Base-by-base conservation (phyloP, 257 asterid species). In the Gentiana straminea region DNA sequence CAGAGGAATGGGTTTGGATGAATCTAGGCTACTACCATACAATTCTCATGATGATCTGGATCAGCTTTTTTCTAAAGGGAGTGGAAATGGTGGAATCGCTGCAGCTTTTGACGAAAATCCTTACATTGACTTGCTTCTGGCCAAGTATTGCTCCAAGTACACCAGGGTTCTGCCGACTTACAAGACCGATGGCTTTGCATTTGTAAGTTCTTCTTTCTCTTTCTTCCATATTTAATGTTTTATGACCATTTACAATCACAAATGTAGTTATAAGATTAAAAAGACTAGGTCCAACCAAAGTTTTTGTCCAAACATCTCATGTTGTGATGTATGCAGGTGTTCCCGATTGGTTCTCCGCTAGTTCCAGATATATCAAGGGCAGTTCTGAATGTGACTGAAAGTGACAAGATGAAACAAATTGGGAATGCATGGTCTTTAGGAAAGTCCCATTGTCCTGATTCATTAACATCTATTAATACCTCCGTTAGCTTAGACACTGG, bases 21-120 rank as follows among this genome's bases (percentile, higher is more conserved):
- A 49, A 46, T 55, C 84, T 57, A 66, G 59, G 60, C 62, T 76
- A 13, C 59, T 46, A 54, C 70, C 32, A 36, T 76, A 67, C 45
- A 68, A 64, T 60, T 63, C 77, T 0, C 65, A 63, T 11, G 65
- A 81, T 33, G 67, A 71, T n/a, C 73, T 2, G 60, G 35, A 71
- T n/a, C n/a, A n/a, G n/a, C n/a, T n/a, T n/a, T n/a, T n/a, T n/a
- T n/a, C n/a, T n/a, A n/a, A n/a, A n/a, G 89, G 86, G 4, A 72
- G 81, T 59, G 9, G 35, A 46, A 71, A 65, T 13, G 83, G 83
- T 56, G 86, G 84, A 41, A 82, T 76, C 12, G 75, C 69, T 56
- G 86, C 82, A 50, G 68, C 79, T 35, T 61, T 79, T 46, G 89
- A 81, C 36, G 84, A 79, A 60, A 64, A 76, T 4, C 86, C 86